phyloP scores from a whole-genome alignment of 495 filamentous ascomycete genomes.

The Penicillium desertorum region DNA sequence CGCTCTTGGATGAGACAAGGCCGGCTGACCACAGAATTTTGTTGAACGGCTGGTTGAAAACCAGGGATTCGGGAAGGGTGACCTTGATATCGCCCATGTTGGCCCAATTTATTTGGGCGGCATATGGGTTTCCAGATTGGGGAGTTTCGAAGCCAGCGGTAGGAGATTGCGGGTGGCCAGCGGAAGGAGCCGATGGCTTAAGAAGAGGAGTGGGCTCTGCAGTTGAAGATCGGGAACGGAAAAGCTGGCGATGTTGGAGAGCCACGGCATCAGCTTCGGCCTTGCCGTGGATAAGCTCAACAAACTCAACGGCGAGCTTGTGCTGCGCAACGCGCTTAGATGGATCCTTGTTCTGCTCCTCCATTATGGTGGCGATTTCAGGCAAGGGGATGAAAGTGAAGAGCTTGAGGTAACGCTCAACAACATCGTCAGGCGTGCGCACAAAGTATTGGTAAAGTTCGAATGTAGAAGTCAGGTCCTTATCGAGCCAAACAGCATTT shows the following conservation, averaged over 20 bases:
- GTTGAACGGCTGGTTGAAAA: conserved; percentile 59
- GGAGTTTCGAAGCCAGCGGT: conserved; percentile 31
- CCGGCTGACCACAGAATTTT: conserved; percentile 67
- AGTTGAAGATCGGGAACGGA: conserved; percentile 43
- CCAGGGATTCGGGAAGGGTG: conserved; percentile 63
- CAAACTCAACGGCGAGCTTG: conserved; percentile 73
- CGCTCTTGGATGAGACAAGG: conserved; percentile 60
- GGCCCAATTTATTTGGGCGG: conserved; percentile 45
- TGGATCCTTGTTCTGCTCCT: conserved; percentile 62
- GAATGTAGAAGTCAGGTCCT: conserved; percentile 72
- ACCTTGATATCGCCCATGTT: conserved; percentile 54
- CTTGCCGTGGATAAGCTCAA: conserved; percentile 73
- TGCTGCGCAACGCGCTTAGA: conserved; percentile 77
- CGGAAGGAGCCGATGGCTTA: conserved; percentile 24
- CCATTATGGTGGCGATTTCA: conserved; percentile 63
- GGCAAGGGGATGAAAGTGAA: conserved; percentile 83
- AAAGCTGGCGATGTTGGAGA: conserved; percentile 59
- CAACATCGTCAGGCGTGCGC: conserved; percentile 73
- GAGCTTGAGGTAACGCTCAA: conserved; percentile 78
- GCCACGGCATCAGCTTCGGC: conserved; percentile 55
- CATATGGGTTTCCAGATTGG: conserved; percentile 43
- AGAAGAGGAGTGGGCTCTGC: conserved; percentile 42
- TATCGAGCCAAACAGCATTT: conserved; percentile 92
- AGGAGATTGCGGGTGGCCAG: conserved; percentile 24
- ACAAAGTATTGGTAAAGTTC: conserved; percentile 93